A percentile compares a stretch with the other conserved stretches of the same genome.
Conservation (phyloP, 2,329 filamentous ascomycete genomes). For the Exophiala sideris region DNA sequence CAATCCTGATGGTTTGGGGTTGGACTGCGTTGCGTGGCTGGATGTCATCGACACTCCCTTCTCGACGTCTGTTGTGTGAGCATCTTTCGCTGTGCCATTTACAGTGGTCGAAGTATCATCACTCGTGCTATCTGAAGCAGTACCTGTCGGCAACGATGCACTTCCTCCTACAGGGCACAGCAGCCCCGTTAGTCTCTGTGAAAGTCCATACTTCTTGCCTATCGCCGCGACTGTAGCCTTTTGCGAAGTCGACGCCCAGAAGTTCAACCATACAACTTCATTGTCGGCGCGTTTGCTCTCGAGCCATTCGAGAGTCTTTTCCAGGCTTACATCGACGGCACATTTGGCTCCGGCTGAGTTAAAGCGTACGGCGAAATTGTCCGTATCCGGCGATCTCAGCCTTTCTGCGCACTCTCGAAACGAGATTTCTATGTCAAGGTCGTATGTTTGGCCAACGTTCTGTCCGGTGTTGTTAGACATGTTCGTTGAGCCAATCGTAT, state of each 20-base stretch:
- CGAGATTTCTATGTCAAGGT: constrained; percentile 37
- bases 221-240: constrained; percentile 10
- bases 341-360: constrained; percentile 42
- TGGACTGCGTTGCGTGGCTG: constrained; percentile 4
- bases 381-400: constrained; percentile 32
- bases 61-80: constrained; percentile 6
- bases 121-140: background rate
- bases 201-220: constrained; percentile 33
- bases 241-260: constrained; percentile 20
- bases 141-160: background rate
- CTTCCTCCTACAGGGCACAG: constrained; percentile 28
- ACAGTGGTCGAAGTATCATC: background rate
- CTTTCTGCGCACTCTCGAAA: constrained; percentile 33
- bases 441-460: constrained; percentile 8
- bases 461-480: background rate
- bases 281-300: background rate
- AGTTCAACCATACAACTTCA: constrained; percentile 20
- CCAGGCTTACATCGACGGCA: constrained; percentile 34
- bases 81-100: background rate
- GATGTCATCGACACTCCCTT: constrained; percentile 1
- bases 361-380: constrained; percentile 45
- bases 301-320: constrained; percentile 10
- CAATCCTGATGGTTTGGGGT: background rate
- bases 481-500: too few species aligned
- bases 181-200: constrained; percentile 32